Evolutionary conservation across 73 alveolate genomes (phyloP), one percentile per base, ranked within the genome.

Genomic region (Halteria grandinella): DNA sequence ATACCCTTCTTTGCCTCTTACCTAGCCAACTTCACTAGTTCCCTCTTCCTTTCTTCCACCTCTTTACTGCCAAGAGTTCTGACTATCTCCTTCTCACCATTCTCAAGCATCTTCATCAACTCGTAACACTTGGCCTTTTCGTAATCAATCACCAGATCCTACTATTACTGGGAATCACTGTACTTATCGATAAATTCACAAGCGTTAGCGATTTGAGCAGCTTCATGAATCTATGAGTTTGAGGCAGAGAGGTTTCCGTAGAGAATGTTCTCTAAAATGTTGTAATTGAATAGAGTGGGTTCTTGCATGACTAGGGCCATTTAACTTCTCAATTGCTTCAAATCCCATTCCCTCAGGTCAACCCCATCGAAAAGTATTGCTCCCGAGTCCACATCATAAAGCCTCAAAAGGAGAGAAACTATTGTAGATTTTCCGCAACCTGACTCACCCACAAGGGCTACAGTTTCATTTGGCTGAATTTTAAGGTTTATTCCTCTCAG

Each of bases 351-450:
- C 73, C 51, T 95, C 34, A 95, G 74, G 72, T 87, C 80, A 23
- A 74, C 50, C 20, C 92, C 97, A 80, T 95, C 95, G 31, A 95
- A 59, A 23, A 82, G 54, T 33, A 95, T 86, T 63, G 90, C 74
- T 0, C 99, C 99, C 10, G 64, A 48, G 37, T 82, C 86, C 36
- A 80, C 87, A 48, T 95, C 98, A 86, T 95, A 95, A 81, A 91
- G 91, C 71, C 98, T 89, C 78, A 83, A 51, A 17, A 95, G 33
- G 31, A 90, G 74, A 58, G 86, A 77, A 1, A 89, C 90, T 34
- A 89, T 47, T 43, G 99, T 94, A 47, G 96, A 75, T 85, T 96
- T 96, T 41, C 99, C 99, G 33, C 98, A 87, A 11, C 99, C 99
- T 11, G 98, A 89, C 50, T 90, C 91, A 5, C 99, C 99, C 37